These are phyloP conservation scores for Hypoxylon trugodes DNA, from an alignment of 495 filamentous ascomycete genomes.

Conservation along the genomic window DNA sequence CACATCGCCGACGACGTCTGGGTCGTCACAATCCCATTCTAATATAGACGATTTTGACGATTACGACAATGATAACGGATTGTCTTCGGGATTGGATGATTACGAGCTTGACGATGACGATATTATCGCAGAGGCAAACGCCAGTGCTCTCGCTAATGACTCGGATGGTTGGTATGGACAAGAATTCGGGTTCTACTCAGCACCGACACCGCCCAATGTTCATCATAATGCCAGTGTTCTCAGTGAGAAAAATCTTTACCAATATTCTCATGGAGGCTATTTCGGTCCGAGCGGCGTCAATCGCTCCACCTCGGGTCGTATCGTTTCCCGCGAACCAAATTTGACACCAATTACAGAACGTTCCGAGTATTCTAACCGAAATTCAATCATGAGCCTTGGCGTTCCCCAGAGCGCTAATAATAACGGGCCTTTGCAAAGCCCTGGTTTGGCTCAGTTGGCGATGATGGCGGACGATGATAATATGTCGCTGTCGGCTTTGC, in stretches of 20 bases:
- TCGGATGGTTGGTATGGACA: slow-evolving; percentile 93
- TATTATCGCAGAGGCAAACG: slow-evolving; percentile 95
- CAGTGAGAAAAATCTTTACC: slow-evolving; percentile 52
- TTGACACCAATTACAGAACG: slow-evolving; percentile 96
- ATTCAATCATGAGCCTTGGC: slow-evolving; percentile 80
- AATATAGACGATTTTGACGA: slow-evolving; percentile 52
- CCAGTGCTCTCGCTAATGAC: slow-evolving; percentile 90
- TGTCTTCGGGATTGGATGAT: slow-evolving; percentile 61
- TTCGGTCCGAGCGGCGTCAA: slow-evolving; percentile 78
- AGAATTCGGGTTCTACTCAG: slow-evolving; percentile 97
- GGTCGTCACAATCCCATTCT: slow-evolving; percentile 36
- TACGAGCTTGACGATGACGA: slow-evolving; percentile 78
- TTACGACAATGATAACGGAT: slow-evolving; percentile 61
- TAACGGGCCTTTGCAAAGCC: slow-evolving; percentile 56
- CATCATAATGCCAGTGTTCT: slow-evolving; percentile 43
- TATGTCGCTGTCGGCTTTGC: slow-evolving; percentile 74
- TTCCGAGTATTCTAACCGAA: slow-evolving; percentile 94
- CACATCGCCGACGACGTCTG: slow-evolving; percentile 54
- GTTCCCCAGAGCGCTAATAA: slow-evolving; percentile 59
- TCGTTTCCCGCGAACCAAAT: slow-evolving; percentile 83
- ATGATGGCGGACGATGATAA: slow-evolving; percentile 72
- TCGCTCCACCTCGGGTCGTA: slow-evolving; percentile 72
- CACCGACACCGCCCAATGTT: slow-evolving; percentile 52
- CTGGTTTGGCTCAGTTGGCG: slow-evolving; percentile 76
- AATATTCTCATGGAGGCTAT: slow-evolving; percentile 86